These are phyloP conservation scores for Baeospora myosura DNA, from an alignment of 1,284 basidiomycete species.

Conservation along the genomic window DNA sequence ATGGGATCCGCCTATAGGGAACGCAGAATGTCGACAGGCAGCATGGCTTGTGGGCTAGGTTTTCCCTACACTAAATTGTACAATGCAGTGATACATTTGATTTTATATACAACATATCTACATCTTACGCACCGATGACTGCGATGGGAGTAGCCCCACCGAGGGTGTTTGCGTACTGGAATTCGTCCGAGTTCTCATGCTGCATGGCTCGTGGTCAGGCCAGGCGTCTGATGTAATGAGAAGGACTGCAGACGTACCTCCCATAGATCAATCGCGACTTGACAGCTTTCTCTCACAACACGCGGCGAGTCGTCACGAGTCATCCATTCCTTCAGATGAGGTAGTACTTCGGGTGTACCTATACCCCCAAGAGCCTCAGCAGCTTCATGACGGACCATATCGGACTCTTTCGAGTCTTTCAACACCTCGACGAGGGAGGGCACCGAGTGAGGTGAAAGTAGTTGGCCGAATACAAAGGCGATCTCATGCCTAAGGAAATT, in stretches of 20 bases:
- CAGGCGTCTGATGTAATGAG: not conserved
- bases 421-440: slow-evolving; percentile 81
- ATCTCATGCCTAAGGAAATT: slow-evolving; percentile 79
- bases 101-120: not conserved
- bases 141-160: slow-evolving; percentile 9
- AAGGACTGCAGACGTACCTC: slow-evolving; percentile 48
- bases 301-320: slow-evolving; percentile 69
- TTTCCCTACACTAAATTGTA: too few relatives aligned
- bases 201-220: slow-evolving; percentile 22
- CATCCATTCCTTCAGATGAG: slow-evolving; percentile 84
- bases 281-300: slow-evolving; percentile 93
- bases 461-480: slow-evolving; percentile 96
- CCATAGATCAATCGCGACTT: slow-evolving; percentile 97
- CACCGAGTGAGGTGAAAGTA: slow-evolving; percentile 85
- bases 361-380: slow-evolving; percentile 98
- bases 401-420: slow-evolving; percentile 68
- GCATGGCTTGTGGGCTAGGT: too few relatives aligned
- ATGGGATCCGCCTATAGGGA: too few relatives aligned
- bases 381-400: slow-evolving; percentile 99
- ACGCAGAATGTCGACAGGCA: too few relatives aligned
- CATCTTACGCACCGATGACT: not conserved
- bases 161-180: slow-evolving; percentile 66
- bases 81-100: not conserved
- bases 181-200: slow-evolving; percentile 88
- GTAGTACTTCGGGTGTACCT: slow-evolving; percentile 85